Evolutionary conservation across 441 rosid species (phyloP).

Genomic region (Pelargonium cotyledonis): DNA sequence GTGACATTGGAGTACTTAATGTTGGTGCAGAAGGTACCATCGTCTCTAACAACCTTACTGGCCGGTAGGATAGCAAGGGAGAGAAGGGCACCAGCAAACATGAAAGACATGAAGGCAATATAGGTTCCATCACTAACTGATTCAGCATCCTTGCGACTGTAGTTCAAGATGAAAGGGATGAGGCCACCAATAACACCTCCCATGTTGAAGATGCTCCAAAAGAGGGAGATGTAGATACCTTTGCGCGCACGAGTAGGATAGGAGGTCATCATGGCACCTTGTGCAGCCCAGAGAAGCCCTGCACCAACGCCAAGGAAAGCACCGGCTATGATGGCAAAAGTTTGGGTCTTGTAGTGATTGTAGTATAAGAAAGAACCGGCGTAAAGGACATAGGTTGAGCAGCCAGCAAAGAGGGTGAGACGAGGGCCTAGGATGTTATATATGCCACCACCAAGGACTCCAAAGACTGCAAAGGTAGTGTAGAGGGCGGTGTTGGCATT

Average conservation of each 20-base stretch:
- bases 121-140: not conserved
- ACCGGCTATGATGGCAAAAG: not conserved
- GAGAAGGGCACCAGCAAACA: not conserved
- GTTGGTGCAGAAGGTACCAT: conserved; percentile 1
- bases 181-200: not conserved
- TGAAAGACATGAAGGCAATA: not conserved
- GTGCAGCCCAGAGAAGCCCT: conserved; percentile 1
- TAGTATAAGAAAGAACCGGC: conserved; percentile 2
- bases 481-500: conserved; percentile 1
- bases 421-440: not conserved
- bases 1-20: conserved; percentile 2
- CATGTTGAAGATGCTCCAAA: conserved; percentile 4
- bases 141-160: not conserved
- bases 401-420: not conserved
- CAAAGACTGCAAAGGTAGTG: not conserved
- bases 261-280: not conserved
- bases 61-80: not conserved
- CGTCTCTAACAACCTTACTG: not conserved
- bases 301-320: conserved; percentile 2
- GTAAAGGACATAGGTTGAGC: not conserved
- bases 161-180: conserved; percentile 6
- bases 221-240: not conserved
- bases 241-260: not conserved
- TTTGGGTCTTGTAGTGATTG: not conserved
- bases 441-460: not conserved